These are phyloP conservation scores for Arctium minus DNA, from an alignment of 129 eudicot genomes.

Conservation along the genomic window DNA sequence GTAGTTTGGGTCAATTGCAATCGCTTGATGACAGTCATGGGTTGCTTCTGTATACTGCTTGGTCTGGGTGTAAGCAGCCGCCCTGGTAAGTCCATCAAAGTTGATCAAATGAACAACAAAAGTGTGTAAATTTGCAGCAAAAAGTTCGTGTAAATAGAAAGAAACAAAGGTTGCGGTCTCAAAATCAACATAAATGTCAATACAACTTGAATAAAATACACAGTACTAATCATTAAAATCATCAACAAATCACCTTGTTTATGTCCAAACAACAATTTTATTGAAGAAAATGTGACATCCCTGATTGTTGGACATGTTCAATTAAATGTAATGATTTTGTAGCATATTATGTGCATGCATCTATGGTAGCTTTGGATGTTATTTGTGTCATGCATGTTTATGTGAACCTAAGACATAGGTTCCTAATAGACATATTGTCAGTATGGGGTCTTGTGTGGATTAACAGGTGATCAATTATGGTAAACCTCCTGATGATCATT, in stretches of 20 bases:
- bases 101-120: neutral
- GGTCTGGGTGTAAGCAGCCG: constrained; percentile 85
- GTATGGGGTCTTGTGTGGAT: too few species aligned
- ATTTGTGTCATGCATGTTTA: too few species aligned
- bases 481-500: neutral
- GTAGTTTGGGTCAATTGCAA: constrained; percentile 78
- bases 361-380: too few species aligned
- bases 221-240: neutral
- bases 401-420: too few species aligned
- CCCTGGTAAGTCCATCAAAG: constrained; percentile 42
- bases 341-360: too few species aligned
- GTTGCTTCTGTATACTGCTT: constrained; percentile 63
- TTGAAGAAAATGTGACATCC: too few species aligned
- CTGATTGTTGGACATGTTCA: too few species aligned
- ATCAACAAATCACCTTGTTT: too few species aligned
- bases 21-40: constrained; percentile 61
- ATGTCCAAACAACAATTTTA: too few species aligned
- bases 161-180: neutral
- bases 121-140: neutral
- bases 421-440: too few species aligned
- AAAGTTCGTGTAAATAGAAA: neutral
- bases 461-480: neutral
- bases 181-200: neutral
- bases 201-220: neutral
- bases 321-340: too few species aligned